These are phyloP conservation scores for Solidago caesia DNA, from an alignment of 129 eudicot genomes.

Conservation along the genomic window DNA sequence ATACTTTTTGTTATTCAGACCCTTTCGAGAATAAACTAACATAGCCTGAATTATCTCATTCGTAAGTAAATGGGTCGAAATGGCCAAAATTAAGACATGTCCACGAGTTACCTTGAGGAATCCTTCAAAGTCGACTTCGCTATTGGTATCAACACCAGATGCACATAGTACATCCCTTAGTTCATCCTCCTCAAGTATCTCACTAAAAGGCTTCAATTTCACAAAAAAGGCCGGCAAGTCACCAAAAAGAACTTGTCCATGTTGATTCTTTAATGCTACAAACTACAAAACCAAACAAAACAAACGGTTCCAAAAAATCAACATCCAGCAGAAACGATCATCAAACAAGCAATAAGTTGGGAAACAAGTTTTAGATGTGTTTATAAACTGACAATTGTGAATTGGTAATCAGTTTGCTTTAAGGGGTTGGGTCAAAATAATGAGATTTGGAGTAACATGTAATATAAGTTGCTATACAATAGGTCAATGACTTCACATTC, in stretches of 20 bases:
- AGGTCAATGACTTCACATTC: too few species aligned
- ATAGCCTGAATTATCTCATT: neutral
- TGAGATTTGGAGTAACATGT: neutral
- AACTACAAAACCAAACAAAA: slow-evolving; percentile 46
- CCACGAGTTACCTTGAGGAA: slow-evolving; percentile 59
- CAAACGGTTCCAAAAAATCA: neutral
- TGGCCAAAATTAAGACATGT: slow-evolving; percentile 10
- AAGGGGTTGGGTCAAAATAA: too few species aligned
- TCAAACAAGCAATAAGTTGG: neutral
- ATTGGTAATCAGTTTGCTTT: neutral
- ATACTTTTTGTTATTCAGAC: neutral
- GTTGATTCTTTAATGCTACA: slow-evolving; percentile 46
- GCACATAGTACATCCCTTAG: slow-evolving; percentile 45
- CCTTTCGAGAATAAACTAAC: neutral
- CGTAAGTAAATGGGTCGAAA: neutral
- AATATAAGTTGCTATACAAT: too few species aligned
- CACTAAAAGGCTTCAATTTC: slow-evolving; percentile 54
- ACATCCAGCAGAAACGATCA: neutral
- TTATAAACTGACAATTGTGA: neutral
- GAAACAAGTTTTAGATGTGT: neutral
- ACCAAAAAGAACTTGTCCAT: slow-evolving; percentile 52
- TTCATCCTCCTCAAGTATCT: slow-evolving; percentile 60
- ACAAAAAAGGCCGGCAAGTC: slow-evolving; percentile 73
- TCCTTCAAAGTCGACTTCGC: slow-evolving; percentile 70
- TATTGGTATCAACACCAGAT: slow-evolving; percentile 41